These are phyloP conservation scores for Oryza glaberrima DNA, from an alignment of 176 grass and related monocot species.

Conservation along the genomic window DNA sequence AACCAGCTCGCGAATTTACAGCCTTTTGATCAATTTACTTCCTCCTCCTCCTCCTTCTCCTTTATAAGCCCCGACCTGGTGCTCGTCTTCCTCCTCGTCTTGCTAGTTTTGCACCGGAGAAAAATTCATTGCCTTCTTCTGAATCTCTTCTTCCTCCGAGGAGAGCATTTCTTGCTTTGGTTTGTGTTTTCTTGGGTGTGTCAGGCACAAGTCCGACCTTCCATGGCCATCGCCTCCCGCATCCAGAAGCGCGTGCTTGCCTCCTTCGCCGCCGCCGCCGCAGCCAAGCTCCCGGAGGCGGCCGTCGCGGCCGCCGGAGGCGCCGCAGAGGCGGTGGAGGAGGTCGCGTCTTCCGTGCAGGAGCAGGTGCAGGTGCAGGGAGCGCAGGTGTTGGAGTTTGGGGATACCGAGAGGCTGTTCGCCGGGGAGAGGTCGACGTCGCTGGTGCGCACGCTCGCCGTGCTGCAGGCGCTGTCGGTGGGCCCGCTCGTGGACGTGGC, in stretches of 20 bases:
- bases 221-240: slow-evolving; percentile 67
- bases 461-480: slow-evolving; percentile 64
- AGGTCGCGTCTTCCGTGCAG: background rate
- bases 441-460: slow-evolving; percentile 62
- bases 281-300: slow-evolving; percentile 59
- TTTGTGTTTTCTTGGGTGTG: background rate
- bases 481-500: slow-evolving; percentile 68
- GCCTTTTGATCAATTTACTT: background rate
- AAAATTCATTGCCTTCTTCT: background rate
- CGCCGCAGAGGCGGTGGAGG: slow-evolving; percentile 26
- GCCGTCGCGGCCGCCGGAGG: slow-evolving; percentile 36
- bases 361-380: background rate
- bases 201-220: slow-evolving; percentile 9
- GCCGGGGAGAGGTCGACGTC: slow-evolving; percentile 52
- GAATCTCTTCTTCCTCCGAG: background rate
- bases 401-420: slow-evolving; percentile 71
- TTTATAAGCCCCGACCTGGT: background rate
- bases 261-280: slow-evolving; percentile 48
- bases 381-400: slow-evolving; percentile 41
- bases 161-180: background rate
- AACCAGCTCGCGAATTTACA: slow-evolving; percentile 9
- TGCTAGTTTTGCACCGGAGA: background rate
- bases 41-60: background rate
- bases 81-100: background rate
- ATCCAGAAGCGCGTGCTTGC: slow-evolving; percentile 49